Percentiles rank a stretch among this genome's conserved stretches.
phyloP scores from a whole-genome alignment of 148 eudicot species.

The Pharnaceum exiguum region DNA sequence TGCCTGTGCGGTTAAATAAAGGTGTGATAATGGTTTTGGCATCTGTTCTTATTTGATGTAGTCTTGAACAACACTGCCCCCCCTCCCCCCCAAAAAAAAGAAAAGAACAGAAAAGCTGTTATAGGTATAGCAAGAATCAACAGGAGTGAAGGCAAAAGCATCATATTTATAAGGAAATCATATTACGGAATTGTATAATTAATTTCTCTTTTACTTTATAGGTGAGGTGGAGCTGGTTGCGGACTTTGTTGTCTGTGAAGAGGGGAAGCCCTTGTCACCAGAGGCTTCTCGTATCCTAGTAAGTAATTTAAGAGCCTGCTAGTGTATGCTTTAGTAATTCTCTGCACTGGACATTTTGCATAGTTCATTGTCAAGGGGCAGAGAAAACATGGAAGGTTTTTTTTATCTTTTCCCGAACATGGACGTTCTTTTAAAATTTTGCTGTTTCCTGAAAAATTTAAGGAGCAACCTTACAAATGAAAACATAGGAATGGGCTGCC shows the following conservation, averaged over 20 bases:
- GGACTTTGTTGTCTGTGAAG: slow-evolving; percentile 85
- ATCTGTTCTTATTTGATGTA: not conserved
- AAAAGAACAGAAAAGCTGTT: not conserved
- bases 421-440: too few species aligned
- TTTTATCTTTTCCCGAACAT: too few species aligned
- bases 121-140: not conserved
- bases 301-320: too few species aligned
- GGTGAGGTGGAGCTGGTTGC: slow-evolving; percentile 89
- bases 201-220: slow-evolving; percentile 27
- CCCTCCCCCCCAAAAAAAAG: not conserved
- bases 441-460: too few species aligned
- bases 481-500: too few species aligned
- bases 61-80: not conserved
- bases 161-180: not conserved
- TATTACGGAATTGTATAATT: not conserved
- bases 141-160: not conserved
- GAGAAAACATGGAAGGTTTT: too few species aligned
- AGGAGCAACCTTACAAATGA: too few species aligned
- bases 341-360: not conserved
- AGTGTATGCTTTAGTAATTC: too few species aligned
- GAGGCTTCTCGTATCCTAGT: slow-evolving; percentile 91
- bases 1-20: slow-evolving; percentile 93
- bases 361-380: not conserved
- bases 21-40: slow-evolving; percentile 29
- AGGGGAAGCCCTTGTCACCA: slow-evolving; percentile 82